phyloP scores from a whole-genome alignment of 2,329 filamentous ascomycete genomes.

The Colletotrichum costaricense region DNA sequence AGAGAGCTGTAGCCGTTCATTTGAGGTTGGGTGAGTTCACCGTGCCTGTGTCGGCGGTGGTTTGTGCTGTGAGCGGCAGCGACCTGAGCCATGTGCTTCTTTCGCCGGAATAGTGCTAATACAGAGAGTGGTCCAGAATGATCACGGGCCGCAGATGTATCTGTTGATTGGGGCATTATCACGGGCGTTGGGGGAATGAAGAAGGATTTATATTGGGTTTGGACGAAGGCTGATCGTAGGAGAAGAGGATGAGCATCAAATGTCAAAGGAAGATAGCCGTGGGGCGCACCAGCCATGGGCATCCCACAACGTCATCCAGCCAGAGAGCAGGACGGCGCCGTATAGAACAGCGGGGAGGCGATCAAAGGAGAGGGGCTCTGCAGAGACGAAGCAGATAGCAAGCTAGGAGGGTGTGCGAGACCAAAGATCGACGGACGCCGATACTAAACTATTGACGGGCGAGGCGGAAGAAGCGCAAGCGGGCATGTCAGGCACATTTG shows the following conservation, averaged over 20 bases:
- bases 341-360: conserved; percentile 3
- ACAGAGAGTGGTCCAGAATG: conserved; percentile 11
- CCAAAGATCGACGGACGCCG: conserved; percentile 1
- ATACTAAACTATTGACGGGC: conserved; percentile 13
- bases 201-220: conserved; percentile 11
- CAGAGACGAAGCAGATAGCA: neutral
- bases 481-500: conserved; percentile 3
- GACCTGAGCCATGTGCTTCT: conserved; percentile 29
- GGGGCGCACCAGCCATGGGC: conserved; percentile 17
- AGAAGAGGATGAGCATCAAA: neutral
- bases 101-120: conserved; percentile 18
- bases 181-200: conserved; percentile 8
- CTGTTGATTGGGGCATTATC: neutral
- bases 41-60: conserved; percentile 24
- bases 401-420: neutral
- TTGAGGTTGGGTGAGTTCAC: conserved; percentile 14
- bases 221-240: neutral
- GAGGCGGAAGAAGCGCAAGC: conserved; percentile 4
- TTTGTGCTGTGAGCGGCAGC: neutral
- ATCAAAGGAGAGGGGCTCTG: conserved; percentile 16
- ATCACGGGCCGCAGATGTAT: neutral
- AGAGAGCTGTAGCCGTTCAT: conserved; percentile 7
- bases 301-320: conserved; percentile 21
- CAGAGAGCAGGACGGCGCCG: neutral
- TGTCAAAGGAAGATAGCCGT: conserved; percentile 20